These are phyloP conservation scores for Kwoniella sp. DNA, from an alignment of 768 basidiomycete species.

Conservation along the genomic window DNA sequence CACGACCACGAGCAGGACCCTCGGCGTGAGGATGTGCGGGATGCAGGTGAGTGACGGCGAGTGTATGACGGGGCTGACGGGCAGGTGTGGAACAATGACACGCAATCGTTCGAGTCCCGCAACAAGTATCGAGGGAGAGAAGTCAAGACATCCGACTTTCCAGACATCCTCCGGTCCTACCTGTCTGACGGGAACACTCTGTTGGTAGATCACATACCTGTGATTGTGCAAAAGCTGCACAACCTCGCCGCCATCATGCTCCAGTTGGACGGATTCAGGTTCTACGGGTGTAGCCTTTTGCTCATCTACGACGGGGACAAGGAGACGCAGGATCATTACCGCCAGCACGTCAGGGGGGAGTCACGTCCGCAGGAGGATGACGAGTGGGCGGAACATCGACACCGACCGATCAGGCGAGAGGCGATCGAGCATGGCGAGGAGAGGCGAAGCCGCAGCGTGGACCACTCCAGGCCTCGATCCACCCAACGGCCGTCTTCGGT, in stretches of 20 bases:
- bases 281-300: slow-evolving; percentile 94
- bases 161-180: slow-evolving; percentile 74
- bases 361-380: slow-evolving; percentile 56
- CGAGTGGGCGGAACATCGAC: slow-evolving; percentile 32
- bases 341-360: slow-evolving; percentile 35
- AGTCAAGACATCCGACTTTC: slow-evolving; percentile 78
- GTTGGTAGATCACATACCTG: slow-evolving; percentile 85
- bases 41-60: slow-evolving; percentile 86
- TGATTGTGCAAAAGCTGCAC: slow-evolving; percentile 84
- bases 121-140: slow-evolving; percentile 96
- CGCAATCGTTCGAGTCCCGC: slow-evolving; percentile 80
- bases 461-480: slow-evolving; percentile 15
- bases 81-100: slow-evolving; percentile 87
- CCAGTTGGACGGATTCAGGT: slow-evolving; percentile 88
- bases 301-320: slow-evolving; percentile 96
- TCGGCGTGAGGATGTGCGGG: slow-evolving; percentile 92
- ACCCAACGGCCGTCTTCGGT: not conserved
- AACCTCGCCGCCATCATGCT: slow-evolving; percentile 86
- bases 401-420: slow-evolving; percentile 14
- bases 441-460: slow-evolving; percentile 34
- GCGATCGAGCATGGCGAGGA: not conserved
- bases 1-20: slow-evolving; percentile 79
- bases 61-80: not conserved
- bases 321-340: slow-evolving; percentile 67
- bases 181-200: slow-evolving; percentile 76